Percentiles rank a stretch among this genome's conserved stretches.
These are phyloP conservation scores for Miamiensis avidus DNA, from an alignment of 169 alveolate species.

Conservation along the genomic window DNA sequence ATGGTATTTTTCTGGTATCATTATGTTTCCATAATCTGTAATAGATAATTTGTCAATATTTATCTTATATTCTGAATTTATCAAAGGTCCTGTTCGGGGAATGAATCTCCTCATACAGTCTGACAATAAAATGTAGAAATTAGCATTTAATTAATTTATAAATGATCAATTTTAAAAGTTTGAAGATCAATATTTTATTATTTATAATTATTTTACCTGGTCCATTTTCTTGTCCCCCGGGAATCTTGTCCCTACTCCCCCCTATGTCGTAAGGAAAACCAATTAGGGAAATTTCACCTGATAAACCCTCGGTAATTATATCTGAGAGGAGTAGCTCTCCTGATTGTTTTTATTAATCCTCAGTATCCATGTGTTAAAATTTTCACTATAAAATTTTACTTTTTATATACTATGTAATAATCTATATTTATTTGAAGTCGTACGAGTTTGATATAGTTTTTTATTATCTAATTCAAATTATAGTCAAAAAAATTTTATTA, in stretches of 20 bases:
- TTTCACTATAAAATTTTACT: too few species aligned
- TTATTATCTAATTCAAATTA: too few species aligned
- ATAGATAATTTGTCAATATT: conserved; percentile 23
- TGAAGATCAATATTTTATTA: not conserved
- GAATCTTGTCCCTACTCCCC: conserved; percentile 32
- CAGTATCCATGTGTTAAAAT: too few species aligned
- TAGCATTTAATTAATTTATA: not conserved
- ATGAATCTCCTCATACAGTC: conserved; percentile 46
- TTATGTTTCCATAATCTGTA: conserved; percentile 46
- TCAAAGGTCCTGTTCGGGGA: conserved; percentile 27
- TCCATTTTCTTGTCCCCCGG: conserved; percentile 44
- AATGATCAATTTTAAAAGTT: not conserved
- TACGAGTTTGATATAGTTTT: too few species aligned
- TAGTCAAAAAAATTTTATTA: too few species aligned
- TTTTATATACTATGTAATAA: too few species aligned
- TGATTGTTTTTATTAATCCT: too few species aligned
- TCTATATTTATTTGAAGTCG: too few species aligned
- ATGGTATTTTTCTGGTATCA: conserved; percentile 15
- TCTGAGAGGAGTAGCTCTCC: too few species aligned
- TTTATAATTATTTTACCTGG: conserved; percentile 19
- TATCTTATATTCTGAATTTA: conserved; percentile 36
- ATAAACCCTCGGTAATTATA: conserved; percentile 30
- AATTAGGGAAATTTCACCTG: conserved; percentile 38
- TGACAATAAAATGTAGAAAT: not conserved
- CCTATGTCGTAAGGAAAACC: conserved; percentile 46